phyloP scores from a whole-genome alignment of 768 basidiomycete species.

The Termitomyces sp. region DNA sequence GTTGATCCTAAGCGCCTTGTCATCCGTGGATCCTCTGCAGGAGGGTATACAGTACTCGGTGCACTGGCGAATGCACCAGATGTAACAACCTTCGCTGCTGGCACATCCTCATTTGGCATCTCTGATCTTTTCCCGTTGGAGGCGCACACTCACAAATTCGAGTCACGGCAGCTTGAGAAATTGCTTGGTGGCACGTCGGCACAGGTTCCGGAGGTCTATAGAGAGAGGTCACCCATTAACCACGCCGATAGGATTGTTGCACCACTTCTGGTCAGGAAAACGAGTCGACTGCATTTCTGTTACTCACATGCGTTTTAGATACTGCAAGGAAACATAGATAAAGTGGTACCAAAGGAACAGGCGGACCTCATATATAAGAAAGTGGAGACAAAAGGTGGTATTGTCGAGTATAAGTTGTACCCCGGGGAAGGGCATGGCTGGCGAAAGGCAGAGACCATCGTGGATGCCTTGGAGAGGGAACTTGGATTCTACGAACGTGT shows the following conservation, averaged over 20 bases:
- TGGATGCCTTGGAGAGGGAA: slow-evolving; percentile 48
- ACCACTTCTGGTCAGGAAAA: slow-evolving; percentile 53
- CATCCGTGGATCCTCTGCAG: slow-evolving; percentile 70
- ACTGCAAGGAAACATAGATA: slow-evolving; percentile 61
- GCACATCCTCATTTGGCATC: slow-evolving; percentile 62
- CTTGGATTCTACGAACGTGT: slow-evolving; percentile 50
- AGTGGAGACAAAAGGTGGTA: slow-evolving; percentile 44
- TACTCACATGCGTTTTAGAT: slow-evolving; percentile 34
- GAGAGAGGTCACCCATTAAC: slow-evolving; percentile 56
- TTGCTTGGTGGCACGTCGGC: slow-evolving; percentile 57
- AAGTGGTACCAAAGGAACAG: slow-evolving; percentile 65
- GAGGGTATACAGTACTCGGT: slow-evolving; percentile 66
- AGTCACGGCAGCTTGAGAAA: slow-evolving; percentile 52
- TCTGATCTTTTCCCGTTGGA: slow-evolving; percentile 55
- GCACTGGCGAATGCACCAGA: slow-evolving; percentile 33
- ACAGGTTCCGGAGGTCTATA: slow-evolving; percentile 53
- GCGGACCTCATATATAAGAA: slow-evolving; percentile 51
- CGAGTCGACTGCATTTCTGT: neutral
- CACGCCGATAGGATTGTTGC: slow-evolving; percentile 57
- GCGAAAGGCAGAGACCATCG: slow-evolving; percentile 50
- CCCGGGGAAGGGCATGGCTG: slow-evolving; percentile 66
- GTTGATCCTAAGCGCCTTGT: slow-evolving; percentile 61
- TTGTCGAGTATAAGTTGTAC: slow-evolving; percentile 56
- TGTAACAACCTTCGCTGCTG: slow-evolving; percentile 54
- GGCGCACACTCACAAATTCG: slow-evolving; percentile 70